Evolutionary conservation across 495 filamentous ascomycete species (phyloP).

Genomic region (Penicillium egyptiacum): DNA sequence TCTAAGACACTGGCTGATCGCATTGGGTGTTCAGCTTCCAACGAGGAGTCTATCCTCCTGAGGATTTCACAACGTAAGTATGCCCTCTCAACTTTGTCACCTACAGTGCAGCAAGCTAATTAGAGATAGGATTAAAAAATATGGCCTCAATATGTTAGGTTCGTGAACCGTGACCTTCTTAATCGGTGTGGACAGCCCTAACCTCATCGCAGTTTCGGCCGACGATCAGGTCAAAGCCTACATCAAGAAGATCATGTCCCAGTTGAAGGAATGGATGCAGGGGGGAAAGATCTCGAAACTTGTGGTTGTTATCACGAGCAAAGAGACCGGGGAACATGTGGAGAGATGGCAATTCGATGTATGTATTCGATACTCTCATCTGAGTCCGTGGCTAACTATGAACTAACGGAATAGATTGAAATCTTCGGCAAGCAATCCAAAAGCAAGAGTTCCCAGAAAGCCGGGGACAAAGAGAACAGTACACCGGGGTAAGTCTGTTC

Average conservation of each 20-base stretch:
- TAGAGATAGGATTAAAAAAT: constrained; percentile 80
- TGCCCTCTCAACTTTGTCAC: background rate
- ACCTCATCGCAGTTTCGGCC: constrained; percentile 62
- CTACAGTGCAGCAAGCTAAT: constrained; percentile 6
- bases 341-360: constrained; percentile 99
- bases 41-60: constrained; percentile 93
- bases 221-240: constrained; percentile 99
- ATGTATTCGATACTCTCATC: constrained; percentile 17
- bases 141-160: constrained; percentile 97
- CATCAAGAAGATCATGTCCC: constrained; percentile 97
- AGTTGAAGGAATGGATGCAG: constrained; percentile 94
- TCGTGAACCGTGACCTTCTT: constrained; percentile 20
- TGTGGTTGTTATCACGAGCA: constrained; percentile 91
- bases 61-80: constrained; percentile 89
- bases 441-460: constrained; percentile 49
- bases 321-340: constrained; percentile 93
- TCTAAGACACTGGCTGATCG: constrained; percentile 8
- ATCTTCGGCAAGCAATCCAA: constrained; percentile 62
- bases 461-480: constrained; percentile 63
- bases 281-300: constrained; percentile 95
- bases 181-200: constrained; percentile 7
- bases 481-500: constrained; percentile 48
- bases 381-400: constrained; percentile 9
- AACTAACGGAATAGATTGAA: constrained; percentile 53
- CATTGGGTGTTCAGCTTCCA: constrained; percentile 64